Evolutionary conservation across 495 filamentous ascomycete species (phyloP), one percentile per base, ranked within the genome.

Genomic region (Tuber magnatum): DNA sequence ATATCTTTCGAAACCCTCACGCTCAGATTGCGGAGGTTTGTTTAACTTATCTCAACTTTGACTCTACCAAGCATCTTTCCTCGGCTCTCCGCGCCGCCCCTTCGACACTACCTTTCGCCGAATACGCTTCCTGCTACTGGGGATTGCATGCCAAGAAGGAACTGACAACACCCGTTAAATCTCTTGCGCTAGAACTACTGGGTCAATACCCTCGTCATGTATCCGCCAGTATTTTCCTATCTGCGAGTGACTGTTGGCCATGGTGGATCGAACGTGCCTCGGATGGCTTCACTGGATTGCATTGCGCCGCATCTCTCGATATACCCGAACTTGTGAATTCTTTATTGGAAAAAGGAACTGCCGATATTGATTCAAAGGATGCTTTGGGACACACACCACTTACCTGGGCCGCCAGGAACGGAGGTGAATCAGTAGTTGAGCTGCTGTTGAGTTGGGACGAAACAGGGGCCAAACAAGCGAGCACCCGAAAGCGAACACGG

Each of bases 11-110:
- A 69, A 48, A 41, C 69, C 20, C 28, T 44, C 22, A n/a, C 18
- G 35, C 69, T 38, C 42, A 68, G 41, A 44, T 69, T n/a, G 73
- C 61, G 35, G 32, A 43, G 14, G 39, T 44, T 42, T 74, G 56
- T 42, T 46, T 68, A 35, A 70, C 73, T 24, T 74, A 74, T 70
- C 61, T 74, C 61, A 44, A 42, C 44, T 69, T 72, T n/a, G 71
- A 22, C 56, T 44, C 40, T 3, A 35, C 61, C 44, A 38, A 35
- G 22, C 10, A 20, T 24, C 41, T 51, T n/a, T 14, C 43, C 44
- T 10, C 71, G 10, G 4, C 71, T 18, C 41, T 51, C 22, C 41
- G 35, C 16, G 14, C 35, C 14, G 56, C 56, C 32, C 56, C 56
- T 10, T 35, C 56, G 28, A 8, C 28, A 20, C 43, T 39, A 10